phyloP scores from a whole-genome alignment of 441 rosid genomes.

The Croton laevigatus region DNA sequence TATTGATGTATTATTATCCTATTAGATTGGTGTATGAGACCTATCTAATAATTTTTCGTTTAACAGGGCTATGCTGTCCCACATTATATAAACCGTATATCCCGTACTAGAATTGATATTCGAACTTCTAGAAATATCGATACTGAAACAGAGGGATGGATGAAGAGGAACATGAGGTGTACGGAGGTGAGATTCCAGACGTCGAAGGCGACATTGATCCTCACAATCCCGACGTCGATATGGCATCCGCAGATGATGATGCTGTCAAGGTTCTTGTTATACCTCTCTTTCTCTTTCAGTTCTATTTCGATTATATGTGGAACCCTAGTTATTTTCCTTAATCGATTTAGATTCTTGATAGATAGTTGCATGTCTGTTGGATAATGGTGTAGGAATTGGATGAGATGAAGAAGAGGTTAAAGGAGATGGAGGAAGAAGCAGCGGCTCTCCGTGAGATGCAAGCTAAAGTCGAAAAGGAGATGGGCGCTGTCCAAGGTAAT shows the following conservation, averaged over 20 bases:
- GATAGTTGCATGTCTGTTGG: background rate
- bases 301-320: conserved; percentile 3
- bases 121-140: conserved; percentile 4
- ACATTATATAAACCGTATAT: background rate
- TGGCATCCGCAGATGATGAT: conserved; percentile 73
- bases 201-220: conserved; percentile 69
- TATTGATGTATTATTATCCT: too few species aligned
- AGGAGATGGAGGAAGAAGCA: conserved; percentile 96
- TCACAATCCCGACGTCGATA: conserved; percentile 59
- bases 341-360: background rate
- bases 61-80: background rate
- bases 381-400: conserved; percentile 60
- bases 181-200: conserved; percentile 92
- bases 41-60: too few species aligned
- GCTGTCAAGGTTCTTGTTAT: conserved; percentile 55
- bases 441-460: conserved; percentile 98
- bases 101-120: too few species aligned
- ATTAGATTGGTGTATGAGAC: too few species aligned
- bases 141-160: conserved; percentile 38
- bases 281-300: background rate
- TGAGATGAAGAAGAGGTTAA: conserved; percentile 90
- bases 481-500: conserved; percentile 86
- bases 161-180: conserved; percentile 94
- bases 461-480: conserved; percentile 93
- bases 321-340: conserved; percentile 16